Evolutionary conservation across 148 eudicot genomes (phyloP).

Genomic region (Rhododendron kiyosumense): DNA sequence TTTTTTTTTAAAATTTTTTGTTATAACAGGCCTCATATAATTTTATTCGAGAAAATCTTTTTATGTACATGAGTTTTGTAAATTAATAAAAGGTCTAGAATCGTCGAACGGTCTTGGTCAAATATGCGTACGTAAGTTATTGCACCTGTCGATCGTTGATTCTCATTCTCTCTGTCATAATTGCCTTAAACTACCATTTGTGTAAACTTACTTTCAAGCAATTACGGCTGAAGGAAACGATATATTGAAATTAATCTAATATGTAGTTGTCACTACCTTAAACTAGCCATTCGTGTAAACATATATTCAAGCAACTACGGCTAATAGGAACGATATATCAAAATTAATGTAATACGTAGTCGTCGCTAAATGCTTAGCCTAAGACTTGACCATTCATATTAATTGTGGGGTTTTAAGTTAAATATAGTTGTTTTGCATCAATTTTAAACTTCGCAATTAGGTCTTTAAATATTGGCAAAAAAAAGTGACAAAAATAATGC

Average conservation of each 20-base stretch:
- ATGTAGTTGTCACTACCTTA: background rate
- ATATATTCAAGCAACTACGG: background rate
- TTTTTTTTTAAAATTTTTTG: background rate
- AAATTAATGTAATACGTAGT: background rate
- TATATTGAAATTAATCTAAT: background rate
- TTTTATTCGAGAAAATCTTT: background rate
- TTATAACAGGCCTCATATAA: background rate
- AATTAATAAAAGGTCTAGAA: too few species aligned
- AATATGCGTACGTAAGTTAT: too few species aligned
- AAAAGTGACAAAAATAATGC: too few species aligned
- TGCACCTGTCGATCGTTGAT: background rate
- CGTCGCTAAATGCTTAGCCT: background rate
- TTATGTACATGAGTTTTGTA: too few species aligned
- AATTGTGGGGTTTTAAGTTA: background rate
- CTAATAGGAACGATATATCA: background rate
- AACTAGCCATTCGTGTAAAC: background rate
- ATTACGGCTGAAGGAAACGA: background rate
- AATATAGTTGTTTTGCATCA: too few species aligned
- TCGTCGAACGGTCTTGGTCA: too few species aligned
- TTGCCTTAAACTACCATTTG: background rate
- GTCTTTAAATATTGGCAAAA: too few species aligned
- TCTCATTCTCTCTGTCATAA: too few species aligned
- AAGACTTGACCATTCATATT: background rate
- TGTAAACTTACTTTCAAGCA: background rate
- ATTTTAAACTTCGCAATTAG: too few species aligned